Evolutionary conservation across 257 asterid species (phyloP).

Genomic region (Parsonsia alboflavescens): DNA sequence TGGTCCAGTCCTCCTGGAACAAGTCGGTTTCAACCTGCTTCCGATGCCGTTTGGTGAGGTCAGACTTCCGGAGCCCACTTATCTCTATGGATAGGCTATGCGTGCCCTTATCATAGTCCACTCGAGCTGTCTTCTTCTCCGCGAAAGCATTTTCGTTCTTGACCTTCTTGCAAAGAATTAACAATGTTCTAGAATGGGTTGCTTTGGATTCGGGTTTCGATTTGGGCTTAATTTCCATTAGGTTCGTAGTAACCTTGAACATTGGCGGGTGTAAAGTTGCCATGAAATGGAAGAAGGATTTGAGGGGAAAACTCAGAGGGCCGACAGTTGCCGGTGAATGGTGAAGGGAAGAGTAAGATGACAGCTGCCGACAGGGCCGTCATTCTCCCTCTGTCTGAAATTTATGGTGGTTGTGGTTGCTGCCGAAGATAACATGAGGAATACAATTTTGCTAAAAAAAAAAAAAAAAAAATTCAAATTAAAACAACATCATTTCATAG

Average conservation of each 20-base stretch:
- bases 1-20: slow-evolving; percentile 89
- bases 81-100: slow-evolving; percentile 43
- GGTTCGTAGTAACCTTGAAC: slow-evolving; percentile 12
- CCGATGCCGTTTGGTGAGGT: slow-evolving; percentile 64
- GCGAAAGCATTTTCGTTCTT: slow-evolving; percentile 45
- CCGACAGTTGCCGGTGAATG: neutral
- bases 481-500: too few species aligned
- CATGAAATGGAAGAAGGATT: slow-evolving; percentile 9
- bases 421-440: too few species aligned
- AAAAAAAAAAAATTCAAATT: too few species aligned
- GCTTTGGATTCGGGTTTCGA: neutral
- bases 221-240: slow-evolving; percentile 9
- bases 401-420: too few species aligned
- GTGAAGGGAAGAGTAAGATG: neutral
- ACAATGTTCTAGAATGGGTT: slow-evolving; percentile 11
- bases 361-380: too few species aligned
- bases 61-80: slow-evolving; percentile 61
- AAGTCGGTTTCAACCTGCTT: slow-evolving; percentile 65
- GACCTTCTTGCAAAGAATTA: slow-evolving; percentile 40
- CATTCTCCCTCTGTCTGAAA: too few species aligned
- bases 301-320: neutral
- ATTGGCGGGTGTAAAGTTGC: slow-evolving; percentile 17
- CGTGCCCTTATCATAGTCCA: slow-evolving; percentile 80
- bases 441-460: too few species aligned
- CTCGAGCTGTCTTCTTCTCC: slow-evolving; percentile 53